A percentile compares a stretch with the other conserved stretches of the same genome.
Evolutionary conservation across 2,329 filamentous ascomycete species (phyloP).

Genomic region (Sporothrix curviconia): DNA sequence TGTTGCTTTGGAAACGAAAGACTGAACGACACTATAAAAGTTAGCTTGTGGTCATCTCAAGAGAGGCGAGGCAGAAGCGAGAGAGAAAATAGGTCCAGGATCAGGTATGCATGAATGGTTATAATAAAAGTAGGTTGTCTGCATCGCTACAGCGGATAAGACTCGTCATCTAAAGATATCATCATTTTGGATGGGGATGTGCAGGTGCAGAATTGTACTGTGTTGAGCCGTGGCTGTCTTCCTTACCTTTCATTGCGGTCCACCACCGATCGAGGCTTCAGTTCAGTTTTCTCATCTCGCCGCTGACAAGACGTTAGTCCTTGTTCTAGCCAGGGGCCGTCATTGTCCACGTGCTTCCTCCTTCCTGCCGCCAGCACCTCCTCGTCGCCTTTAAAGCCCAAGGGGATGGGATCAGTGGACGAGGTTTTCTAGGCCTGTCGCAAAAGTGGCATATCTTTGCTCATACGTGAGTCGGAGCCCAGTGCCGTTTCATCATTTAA

Average conservation of each 20-base stretch:
- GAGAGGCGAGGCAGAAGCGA: conserved; percentile 21
- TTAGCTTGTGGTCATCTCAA: conserved; percentile 12
- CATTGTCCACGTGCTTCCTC: too few species aligned
- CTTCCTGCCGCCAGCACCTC: too few species aligned
- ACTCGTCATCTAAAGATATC: conserved; percentile 68
- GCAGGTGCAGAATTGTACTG: background rate
- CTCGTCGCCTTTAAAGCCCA: too few species aligned
- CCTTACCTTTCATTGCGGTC: conserved; percentile 10
- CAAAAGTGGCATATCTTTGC: conserved; percentile 79
- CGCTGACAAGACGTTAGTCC: conserved; percentile 11
- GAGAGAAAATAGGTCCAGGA: conserved; percentile 12
- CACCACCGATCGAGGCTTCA: background rate
- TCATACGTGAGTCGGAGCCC: conserved; percentile 82
- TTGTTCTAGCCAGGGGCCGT: too few species aligned
- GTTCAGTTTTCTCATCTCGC: background rate
- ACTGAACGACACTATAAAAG: conserved; percentile 5
- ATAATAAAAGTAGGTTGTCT: conserved; percentile 56
- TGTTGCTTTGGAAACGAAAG: background rate
- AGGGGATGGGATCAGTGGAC: conserved; percentile 71
- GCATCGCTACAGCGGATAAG: conserved; percentile 67
- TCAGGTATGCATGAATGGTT: conserved; percentile 65
- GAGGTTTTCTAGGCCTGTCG: conserved; percentile 99
- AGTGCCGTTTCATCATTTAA: conserved; percentile 92
- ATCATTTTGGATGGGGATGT: conserved; percentile 34
- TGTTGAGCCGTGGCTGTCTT: background rate